Conservation (phyloP, 169 alveolate species). For the Plasmodium gonderi region DNA sequence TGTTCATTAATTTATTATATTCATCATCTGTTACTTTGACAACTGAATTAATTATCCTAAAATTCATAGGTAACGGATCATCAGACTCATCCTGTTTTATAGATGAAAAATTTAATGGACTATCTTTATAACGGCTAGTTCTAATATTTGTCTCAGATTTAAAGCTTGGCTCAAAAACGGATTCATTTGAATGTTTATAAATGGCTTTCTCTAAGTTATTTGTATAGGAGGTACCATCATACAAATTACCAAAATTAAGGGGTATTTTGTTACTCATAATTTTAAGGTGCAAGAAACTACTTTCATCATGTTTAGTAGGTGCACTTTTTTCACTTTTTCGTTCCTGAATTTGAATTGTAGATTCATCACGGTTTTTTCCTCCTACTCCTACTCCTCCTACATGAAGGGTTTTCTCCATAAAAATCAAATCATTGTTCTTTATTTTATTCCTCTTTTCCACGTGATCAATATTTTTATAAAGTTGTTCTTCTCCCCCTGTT, state of each 20-base stretch:
- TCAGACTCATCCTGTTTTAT: not conserved
- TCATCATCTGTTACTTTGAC: slow-evolving; percentile 15
- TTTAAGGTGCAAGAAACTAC: not conserved
- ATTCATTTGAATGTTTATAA: not conserved
- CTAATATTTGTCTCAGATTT: not conserved
- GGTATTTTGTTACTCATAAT: not conserved
- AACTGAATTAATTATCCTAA: not conserved
- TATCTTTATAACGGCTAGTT: not conserved
- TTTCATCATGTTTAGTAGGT: not conserved
- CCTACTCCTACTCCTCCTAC: too few species aligned
- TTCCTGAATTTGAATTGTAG: not conserved
- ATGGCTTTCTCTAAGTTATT: not conserved
- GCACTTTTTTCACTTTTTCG: not conserved
- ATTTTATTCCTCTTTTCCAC: not conserved
- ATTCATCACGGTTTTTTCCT: not conserved
- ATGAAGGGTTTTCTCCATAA: not conserved
- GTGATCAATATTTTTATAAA: not conserved
- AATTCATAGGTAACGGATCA: slow-evolving; percentile 16
- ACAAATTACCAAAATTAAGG: not conserved
- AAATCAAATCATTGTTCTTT: not conserved
- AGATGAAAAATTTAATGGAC: not conserved
- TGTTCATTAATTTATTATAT: slow-evolving; percentile 4
- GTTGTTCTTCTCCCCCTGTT: not conserved
- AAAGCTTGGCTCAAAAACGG: not conserved
- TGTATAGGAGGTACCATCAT: not conserved